These are phyloP conservation scores for Zoysia japonica DNA, from an alignment of 176 grass and related monocot genomes.

Conservation along the genomic window DNA sequence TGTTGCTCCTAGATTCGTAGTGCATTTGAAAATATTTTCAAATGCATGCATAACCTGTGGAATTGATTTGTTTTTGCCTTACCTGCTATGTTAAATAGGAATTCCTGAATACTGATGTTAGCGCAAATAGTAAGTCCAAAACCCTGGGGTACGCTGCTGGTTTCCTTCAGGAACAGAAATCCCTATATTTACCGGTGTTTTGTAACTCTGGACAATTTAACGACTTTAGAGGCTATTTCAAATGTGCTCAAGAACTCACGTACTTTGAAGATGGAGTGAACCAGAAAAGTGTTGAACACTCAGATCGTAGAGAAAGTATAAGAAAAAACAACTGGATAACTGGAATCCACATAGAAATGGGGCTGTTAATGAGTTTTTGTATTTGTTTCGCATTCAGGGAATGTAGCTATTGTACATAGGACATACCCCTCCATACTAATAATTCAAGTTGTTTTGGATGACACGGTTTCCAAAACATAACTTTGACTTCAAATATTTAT, in stretches of 20 bases:
- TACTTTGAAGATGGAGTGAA: neutral
- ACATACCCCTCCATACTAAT: too few relatives aligned
- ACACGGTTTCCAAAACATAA: too few relatives aligned
- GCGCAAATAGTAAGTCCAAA: neutral
- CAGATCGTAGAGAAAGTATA: neutral
- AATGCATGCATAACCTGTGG: conserved; percentile 1
- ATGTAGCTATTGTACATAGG: neutral
- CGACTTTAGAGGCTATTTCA: neutral
- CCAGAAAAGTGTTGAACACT: neutral
- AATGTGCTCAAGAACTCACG: neutral
- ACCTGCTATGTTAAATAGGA: neutral
- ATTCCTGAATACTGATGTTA: neutral
- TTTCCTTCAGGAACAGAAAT: neutral
- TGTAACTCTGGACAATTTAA: neutral
- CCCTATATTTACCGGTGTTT: neutral
- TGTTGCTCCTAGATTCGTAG: neutral
- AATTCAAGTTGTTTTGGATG: too few relatives aligned
- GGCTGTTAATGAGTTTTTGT: neutral
- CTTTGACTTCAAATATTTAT: too few relatives aligned
- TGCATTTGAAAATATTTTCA: conserved; percentile 27
- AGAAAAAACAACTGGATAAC: neutral
- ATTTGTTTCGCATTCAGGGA: neutral
- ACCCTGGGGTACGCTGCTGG: neutral
- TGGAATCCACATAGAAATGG: neutral
- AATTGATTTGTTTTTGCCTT: neutral